phyloP scores from a whole-genome alignment of 1,139 yeast genomes.

The Spathaspora sp. region DNA sequence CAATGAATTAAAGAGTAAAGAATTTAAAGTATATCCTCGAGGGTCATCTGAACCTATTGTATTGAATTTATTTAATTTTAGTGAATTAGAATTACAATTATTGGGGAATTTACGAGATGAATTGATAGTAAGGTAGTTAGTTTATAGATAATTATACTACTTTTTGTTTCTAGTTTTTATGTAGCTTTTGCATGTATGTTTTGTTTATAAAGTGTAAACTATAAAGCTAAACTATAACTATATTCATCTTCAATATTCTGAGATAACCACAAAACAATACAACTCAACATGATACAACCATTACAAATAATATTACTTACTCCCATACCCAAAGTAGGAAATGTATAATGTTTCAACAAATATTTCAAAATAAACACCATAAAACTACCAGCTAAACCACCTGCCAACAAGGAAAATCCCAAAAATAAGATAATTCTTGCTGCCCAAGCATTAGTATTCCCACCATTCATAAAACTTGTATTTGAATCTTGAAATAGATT shows the following conservation, averaged over 20 bases:
- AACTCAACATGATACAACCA: constrained; percentile 78
- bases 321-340: constrained; percentile 96
- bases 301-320: constrained; percentile 83
- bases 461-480: constrained; percentile 43
- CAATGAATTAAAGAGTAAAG: constrained; percentile 59
- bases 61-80: constrained; percentile 52
- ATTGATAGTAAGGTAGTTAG: constrained; percentile 17
- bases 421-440: constrained; percentile 86
- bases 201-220: constrained; percentile 8
- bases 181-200: neutral
- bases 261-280: constrained; percentile 86
- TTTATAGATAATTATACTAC: constrained; percentile 3
- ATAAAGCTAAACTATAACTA: constrained; percentile 84
- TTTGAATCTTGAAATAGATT: constrained; percentile 61
- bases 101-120: constrained; percentile 45
- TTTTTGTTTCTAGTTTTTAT: neutral
- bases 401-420: constrained; percentile 90
- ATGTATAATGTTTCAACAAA: constrained; percentile 69
- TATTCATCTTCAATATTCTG: constrained; percentile 96
- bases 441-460: constrained; percentile 76
- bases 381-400: constrained; percentile 91
- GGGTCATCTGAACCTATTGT: constrained; percentile 41
- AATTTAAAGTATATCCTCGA: constrained; percentile 61
- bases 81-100: constrained; percentile 51
- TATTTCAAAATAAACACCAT: constrained; percentile 86